Conservation (phyloP, 495 filamentous ascomycete species). For the Penicillium paxilli region DNA sequence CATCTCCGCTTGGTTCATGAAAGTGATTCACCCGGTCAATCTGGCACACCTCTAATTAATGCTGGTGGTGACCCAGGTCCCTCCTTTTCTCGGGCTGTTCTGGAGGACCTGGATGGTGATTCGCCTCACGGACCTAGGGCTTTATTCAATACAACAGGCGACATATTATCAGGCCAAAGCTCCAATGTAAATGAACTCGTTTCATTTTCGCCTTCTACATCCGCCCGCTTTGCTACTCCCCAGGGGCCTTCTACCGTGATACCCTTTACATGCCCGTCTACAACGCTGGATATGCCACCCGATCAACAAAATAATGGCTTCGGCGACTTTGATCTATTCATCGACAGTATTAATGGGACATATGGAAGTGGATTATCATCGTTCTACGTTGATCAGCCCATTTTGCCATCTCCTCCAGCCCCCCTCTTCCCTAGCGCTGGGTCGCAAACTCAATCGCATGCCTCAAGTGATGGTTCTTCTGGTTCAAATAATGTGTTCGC, state of each 20-base stretch:
- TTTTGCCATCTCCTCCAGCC: neutral
- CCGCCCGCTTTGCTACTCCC: neutral
- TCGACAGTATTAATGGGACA: constrained; percentile 9
- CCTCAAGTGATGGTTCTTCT: neutral
- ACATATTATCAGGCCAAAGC: neutral
- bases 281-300: neutral
- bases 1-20: neutral
- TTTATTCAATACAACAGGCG: neutral
- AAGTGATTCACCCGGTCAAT: neutral
- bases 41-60: neutral
- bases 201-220: neutral
- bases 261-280: neutral
- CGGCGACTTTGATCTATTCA: neutral
- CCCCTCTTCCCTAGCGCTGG: neutral
- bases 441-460: neutral
- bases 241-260: neutral
- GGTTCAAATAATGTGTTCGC: neutral
- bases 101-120: neutral
- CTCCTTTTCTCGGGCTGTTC: neutral
- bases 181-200: neutral
- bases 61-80: too few relatives aligned
- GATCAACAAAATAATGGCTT: constrained; percentile 9
- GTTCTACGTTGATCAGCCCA: neutral
- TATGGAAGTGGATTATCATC: constrained; percentile 9
- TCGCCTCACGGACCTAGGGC: neutral